A percentile compares a stretch with the other conserved stretches of the same genome.
phyloP scores from a whole-genome alignment of 169 alveolate species.

The Plasmodium inui region DNA sequence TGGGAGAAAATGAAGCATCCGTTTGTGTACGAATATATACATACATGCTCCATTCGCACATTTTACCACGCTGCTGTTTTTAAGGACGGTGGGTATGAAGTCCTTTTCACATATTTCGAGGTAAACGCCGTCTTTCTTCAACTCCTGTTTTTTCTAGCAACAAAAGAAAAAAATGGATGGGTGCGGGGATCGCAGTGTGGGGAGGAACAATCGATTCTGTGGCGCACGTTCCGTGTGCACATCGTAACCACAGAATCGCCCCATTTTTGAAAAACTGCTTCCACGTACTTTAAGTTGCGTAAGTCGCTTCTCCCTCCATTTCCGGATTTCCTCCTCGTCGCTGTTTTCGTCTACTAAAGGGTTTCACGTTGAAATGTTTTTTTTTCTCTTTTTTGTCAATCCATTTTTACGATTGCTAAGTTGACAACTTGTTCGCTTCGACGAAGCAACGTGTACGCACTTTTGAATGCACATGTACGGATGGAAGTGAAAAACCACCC shows the following conservation, averaged over 20 bases:
- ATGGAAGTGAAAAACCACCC: neutral
- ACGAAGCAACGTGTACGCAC: neutral
- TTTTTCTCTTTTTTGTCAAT: conserved; percentile 2
- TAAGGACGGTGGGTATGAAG: conserved; percentile 55
- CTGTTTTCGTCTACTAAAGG: conserved; percentile 62
- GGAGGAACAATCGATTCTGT: neutral
- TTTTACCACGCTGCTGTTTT: conserved; percentile 39
- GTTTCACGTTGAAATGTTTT: neutral
- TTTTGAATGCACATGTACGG: neutral
- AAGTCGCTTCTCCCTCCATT: conserved; percentile 57
- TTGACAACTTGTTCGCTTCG: neutral
- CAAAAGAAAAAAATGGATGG: neutral
- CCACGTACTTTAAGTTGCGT: conserved; percentile 51
- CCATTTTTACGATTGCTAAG: neutral
- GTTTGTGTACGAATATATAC: neutral
- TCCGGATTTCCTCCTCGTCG: conserved; percentile 69
- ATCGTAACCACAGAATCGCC: neutral
- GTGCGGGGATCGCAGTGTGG: neutral
- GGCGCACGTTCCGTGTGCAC: neutral
- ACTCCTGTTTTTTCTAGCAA: conserved; percentile 42
- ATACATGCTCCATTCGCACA: neutral
- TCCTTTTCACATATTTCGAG: conserved; percentile 63
- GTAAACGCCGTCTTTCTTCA: conserved; percentile 74
- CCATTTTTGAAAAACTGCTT: neutral
- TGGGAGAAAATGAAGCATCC: neutral